Percentiles rank a stretch among this genome's conserved stretches.
phyloP scores from a whole-genome alignment of 2,329 filamentous ascomycete species.

The Mollisiaceae sp. region DNA sequence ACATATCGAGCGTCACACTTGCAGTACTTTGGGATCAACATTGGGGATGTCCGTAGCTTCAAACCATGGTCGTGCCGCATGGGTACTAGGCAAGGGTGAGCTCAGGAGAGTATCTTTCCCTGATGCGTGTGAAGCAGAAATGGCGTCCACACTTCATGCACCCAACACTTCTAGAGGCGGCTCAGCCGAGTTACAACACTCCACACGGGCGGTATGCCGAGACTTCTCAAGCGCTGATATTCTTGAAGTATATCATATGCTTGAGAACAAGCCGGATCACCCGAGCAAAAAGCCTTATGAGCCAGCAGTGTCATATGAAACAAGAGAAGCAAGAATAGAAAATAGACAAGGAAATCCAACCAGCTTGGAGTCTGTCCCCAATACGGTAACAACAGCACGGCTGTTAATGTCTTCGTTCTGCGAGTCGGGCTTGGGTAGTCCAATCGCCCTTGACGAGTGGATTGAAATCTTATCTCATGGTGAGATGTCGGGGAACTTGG shows the following conservation, averaged over 20 bases:
- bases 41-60: constrained; percentile 16
- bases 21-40: not conserved
- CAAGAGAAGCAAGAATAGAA: not conserved
- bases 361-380: not conserved
- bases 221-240: not conserved
- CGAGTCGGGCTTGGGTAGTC: not conserved
- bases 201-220: not conserved
- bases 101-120: not conserved
- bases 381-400: constrained; percentile 4
- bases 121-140: constrained; percentile 5
- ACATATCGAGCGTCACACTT: not conserved
- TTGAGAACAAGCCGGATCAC: not conserved
- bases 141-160: not conserved
- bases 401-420: not conserved
- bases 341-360: not conserved
- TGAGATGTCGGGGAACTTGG: not conserved
- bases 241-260: not conserved
- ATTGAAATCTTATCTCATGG: constrained; percentile 2
- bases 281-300: not conserved
- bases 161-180: not conserved
- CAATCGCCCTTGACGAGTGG: not conserved
- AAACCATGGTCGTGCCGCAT: constrained; percentile 10
- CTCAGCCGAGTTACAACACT: not conserved
- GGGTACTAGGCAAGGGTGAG: constrained; percentile 7
- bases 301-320: not conserved